Percentiles rank a stretch among this genome's conserved stretches.
Evolutionary conservation across 73 alveolate genomes (phyloP).

Genomic region (Stentor roeselii): DNA sequence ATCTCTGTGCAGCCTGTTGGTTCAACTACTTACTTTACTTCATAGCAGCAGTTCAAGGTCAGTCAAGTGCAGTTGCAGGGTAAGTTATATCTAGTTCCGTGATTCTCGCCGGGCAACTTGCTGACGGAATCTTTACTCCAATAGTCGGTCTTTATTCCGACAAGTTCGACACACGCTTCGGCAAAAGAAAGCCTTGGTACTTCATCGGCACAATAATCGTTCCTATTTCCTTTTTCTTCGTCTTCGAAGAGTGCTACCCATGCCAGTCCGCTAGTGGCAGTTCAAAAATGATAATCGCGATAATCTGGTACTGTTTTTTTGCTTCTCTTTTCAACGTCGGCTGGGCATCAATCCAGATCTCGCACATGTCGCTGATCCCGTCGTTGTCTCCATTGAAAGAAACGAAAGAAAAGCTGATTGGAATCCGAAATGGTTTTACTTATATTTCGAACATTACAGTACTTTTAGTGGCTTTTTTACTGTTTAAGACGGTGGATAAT

Average conservation of each 20-base stretch:
- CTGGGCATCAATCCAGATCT: constrained; percentile 53
- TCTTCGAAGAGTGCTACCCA: constrained; percentile 25
- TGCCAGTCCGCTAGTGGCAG: constrained; percentile 42
- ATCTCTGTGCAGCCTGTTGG: constrained; percentile 54
- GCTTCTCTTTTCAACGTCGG: constrained; percentile 46
- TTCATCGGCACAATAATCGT: constrained; percentile 51
- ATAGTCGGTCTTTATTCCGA: constrained; percentile 67
- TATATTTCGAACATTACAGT: constrained; percentile 47
- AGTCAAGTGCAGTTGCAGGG: constrained; percentile 18
- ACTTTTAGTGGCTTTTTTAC: constrained; percentile 41
- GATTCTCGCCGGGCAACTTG: constrained; percentile 72
- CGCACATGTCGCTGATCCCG: constrained; percentile 60
- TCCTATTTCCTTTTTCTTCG: constrained; percentile 32
- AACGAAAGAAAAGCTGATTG: constrained; percentile 45
- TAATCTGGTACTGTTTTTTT: constrained; percentile 6
- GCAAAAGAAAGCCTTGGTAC: constrained; percentile 84
- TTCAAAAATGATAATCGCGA: neutral
- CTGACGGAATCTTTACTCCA: constrained; percentile 83
- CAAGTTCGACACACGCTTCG: constrained; percentile 60
- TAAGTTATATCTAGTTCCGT: constrained; percentile 28
- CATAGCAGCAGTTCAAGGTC: neutral
- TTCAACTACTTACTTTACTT: constrained; percentile 35
- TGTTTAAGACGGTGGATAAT: constrained; percentile 31
- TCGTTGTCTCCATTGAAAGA: constrained; percentile 46
- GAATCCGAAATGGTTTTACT: constrained; percentile 46